Evolutionary conservation across 1,284 basidiomycete genomes (phyloP).

Genomic region (Ceratobasidium sp.): DNA sequence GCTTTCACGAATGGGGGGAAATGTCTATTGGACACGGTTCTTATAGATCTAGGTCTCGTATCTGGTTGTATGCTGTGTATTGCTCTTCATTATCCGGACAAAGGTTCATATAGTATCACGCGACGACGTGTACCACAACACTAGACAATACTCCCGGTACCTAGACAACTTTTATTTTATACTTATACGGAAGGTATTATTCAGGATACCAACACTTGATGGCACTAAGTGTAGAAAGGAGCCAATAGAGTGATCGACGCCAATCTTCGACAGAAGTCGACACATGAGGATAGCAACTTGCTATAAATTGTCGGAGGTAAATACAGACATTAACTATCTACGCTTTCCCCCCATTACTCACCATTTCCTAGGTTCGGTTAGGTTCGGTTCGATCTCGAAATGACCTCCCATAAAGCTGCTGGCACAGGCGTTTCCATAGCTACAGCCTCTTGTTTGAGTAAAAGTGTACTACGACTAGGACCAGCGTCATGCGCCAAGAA

Average conservation of each 20-base stretch:
- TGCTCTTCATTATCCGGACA: background rate
- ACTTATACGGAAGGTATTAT: background rate
- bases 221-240: background rate
- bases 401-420: background rate
- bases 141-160: no score
- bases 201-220: background rate
- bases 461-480: background rate
- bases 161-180: background rate
- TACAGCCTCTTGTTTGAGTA: background rate
- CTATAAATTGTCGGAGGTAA: background rate
- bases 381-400: background rate
- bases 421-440: background rate
- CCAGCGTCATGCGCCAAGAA: background rate
- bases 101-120: background rate
- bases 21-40: background rate
- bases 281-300: background rate
- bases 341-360: background rate
- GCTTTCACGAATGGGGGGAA: background rate
- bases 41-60: background rate
- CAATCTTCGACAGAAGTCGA: constrained; percentile 1
- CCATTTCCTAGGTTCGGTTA: background rate
- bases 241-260: background rate
- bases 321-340: background rate
- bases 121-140: no score
- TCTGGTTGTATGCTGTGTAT: background rate